phyloP scores from a whole-genome alignment of 2,329 filamentous ascomycete species.

The Ophiosphaerella narmari region DNA sequence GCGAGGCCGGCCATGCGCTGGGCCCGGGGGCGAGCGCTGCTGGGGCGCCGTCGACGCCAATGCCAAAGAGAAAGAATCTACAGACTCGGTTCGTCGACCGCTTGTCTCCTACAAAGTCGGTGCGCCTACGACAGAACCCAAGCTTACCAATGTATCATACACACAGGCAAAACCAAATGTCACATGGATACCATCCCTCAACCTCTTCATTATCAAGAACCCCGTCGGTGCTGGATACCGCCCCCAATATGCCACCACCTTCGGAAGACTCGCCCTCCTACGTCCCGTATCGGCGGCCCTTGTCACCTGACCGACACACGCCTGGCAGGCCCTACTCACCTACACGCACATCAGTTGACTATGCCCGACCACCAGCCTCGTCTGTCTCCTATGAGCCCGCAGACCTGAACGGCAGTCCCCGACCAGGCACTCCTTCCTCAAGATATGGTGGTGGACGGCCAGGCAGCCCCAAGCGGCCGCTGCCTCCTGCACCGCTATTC shows the following conservation, averaged over 20 bases:
- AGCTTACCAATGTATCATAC: constrained; percentile 44
- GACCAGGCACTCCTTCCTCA: constrained; percentile 88
- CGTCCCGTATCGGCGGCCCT: constrained; percentile 58
- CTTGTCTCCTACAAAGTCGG: constrained; percentile 24
- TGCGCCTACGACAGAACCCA: constrained; percentile 26
- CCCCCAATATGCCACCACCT: constrained; percentile 59
- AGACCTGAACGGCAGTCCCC: constrained; percentile 85
- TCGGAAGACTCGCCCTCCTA: constrained; percentile 67
- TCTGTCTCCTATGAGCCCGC: constrained; percentile 79
- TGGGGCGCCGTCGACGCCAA: constrained; percentile 15
- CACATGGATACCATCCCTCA: constrained; percentile 57
- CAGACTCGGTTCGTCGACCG: constrained; percentile 27
- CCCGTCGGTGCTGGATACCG: constrained; percentile 57
- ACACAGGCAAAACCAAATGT: constrained; percentile 49
- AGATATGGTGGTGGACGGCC: constrained; percentile 78
- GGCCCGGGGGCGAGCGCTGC: constrained; percentile 14
- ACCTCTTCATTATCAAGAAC: constrained; percentile 52
- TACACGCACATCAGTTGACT: constrained; percentile 61
- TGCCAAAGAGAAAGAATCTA: constrained; percentile 31
- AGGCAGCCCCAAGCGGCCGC: constrained; percentile 80
- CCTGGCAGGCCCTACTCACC: constrained; percentile 58
- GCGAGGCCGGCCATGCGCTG: constrained; percentile 46
- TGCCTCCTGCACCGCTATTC: constrained; percentile 89
- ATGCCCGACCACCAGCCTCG: constrained; percentile 71
- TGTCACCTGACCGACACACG: constrained; percentile 55